A percentile compares a stretch with the other conserved stretches of the same genome.
phyloP scores from a whole-genome alignment of 2,329 filamentous ascomycete genomes.

The Didymella glomerata region DNA sequence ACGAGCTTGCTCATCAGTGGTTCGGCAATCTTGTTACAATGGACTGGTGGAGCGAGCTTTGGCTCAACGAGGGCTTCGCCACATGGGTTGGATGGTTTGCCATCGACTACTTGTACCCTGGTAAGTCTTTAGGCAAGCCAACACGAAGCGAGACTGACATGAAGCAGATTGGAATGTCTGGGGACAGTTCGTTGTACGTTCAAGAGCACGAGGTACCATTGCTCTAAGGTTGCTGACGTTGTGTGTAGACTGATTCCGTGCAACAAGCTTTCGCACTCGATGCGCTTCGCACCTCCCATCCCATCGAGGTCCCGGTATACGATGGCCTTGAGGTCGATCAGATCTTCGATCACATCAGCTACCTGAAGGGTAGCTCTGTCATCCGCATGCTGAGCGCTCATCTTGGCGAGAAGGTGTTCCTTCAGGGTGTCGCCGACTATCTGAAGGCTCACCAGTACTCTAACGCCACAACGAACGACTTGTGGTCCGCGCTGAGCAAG shows the following conservation, averaged over 20 bases:
- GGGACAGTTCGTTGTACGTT: slow-evolving; percentile 88
- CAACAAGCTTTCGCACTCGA: slow-evolving; percentile 92
- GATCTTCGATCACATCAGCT: slow-evolving; percentile 97
- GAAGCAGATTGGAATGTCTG: slow-evolving; percentile 88
- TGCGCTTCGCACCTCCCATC: slow-evolving; percentile 87
- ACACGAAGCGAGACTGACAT: slow-evolving; percentile 16
- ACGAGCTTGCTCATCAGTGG: slow-evolving; percentile 96
- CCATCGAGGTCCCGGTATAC: slow-evolving; percentile 93
- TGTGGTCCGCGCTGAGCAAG: slow-evolving; percentile 88
- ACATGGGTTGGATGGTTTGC: slow-evolving; percentile 98
- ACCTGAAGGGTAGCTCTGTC: slow-evolving; percentile 93
- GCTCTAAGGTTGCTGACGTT: slow-evolving; percentile 45
- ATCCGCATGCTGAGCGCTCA: slow-evolving; percentile 96
- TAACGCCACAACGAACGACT: slow-evolving; percentile 87
- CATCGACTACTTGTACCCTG: slow-evolving; percentile 86
- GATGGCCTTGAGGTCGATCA: slow-evolving; percentile 97
- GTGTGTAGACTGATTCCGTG: slow-evolving; percentile 80
- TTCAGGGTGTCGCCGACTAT: slow-evolving; percentile 89
- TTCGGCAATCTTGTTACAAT: slow-evolving; percentile 95
- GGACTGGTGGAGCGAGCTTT: slow-evolving; percentile 92
- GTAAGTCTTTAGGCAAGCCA: slow-evolving; percentile 46
- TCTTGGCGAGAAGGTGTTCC: slow-evolving; percentile 85
- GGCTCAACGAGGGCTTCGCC: slow-evolving; percentile 96
- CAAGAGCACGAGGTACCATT: slow-evolving; percentile 62
- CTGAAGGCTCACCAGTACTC: slow-evolving; percentile 87